Base-by-base conservation (phyloP, 1,284 basidiomycete species). In the Rhodotorula sp. region DNA sequence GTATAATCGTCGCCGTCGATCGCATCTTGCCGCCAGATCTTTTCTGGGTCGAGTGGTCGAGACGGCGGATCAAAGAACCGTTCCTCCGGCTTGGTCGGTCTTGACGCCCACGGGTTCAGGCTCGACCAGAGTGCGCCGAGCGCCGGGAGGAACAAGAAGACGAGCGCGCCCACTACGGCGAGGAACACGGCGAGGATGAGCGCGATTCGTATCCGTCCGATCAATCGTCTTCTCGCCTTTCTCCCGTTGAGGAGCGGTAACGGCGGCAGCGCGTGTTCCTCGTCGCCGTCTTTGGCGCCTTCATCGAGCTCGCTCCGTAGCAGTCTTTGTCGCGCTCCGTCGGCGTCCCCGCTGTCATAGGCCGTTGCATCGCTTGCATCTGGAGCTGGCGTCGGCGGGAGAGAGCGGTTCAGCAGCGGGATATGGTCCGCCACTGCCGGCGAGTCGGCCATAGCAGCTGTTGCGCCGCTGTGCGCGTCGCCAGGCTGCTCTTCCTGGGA, bases 1-100 rank as follows among this genome's bases (percentile, higher is more conserved):
- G 58, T 64, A 60, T 73, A 67, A 15, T 71, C 62, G 6, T 56
- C 26, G 23, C 31, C 59, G 10, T 64, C 54, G 4, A 39, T 57
- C 14, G 66, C 48, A 1, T 58, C 54, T 16, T 47, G 29, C 5
- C 65, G 59, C 20, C 47, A 31, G n/a, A 62, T 43, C 8, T 31
- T 49, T 3, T 8, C 23, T 20, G 26, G 12, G 18, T 59, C 49
- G 31, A 71, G 39, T 3, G 58, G 49, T 21, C 12, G 23, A 2
- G 29, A 5, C 8, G 70, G 67, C 3, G 46, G 29, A 2, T 34
- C 46, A 31, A 60, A 52, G 48, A 62, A 51, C 1, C 54, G 54
- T 26, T 56, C 54, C n/a, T 18, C 23, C 14, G 54, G 54, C 29
- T 12, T 16, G 31, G 16, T 26, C 54, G 54, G n/a, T 26, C 14